Base-by-base conservation (phyloP, 2,329 filamentous ascomycete species). In the Thelonectria olida region DNA sequence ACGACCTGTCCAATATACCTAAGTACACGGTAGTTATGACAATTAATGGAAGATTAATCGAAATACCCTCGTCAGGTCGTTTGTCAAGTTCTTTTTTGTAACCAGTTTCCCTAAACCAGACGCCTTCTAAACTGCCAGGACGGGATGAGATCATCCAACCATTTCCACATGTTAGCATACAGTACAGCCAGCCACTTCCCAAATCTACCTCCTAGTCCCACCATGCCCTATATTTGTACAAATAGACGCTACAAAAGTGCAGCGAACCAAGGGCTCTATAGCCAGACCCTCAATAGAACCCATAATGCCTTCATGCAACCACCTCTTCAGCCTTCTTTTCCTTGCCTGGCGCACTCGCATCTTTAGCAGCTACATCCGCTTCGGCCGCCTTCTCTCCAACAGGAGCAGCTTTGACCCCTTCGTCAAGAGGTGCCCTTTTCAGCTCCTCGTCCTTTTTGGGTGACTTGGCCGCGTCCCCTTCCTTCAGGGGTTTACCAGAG, bases 141-240 rank as follows among this genome's bases (percentile, higher is more conserved):
- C 47, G 31, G 22, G 47, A 45, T 20, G 22, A 51, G 41, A 45
- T 34, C 62, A 38, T 58, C 34, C 48, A 31, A 47, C 51, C 44
- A 45, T 39, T 54, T 55, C 36, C 54, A 39, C 42, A 41, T 38
- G 36, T 48, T 54, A 55, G 54, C 44, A 38, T 36, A 50, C 38
- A 44, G 44, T 13, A 22, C 27, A 45, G 45, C 51, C 28, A 44
- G 52, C 47, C 23, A 45, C 44, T 42, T 22, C 45, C 6, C 22
- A 22, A 23, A 45, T 54, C 47, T 47, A 25, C 49, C 55, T 44
- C 54, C 50, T 19, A 10, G 20, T 20, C 17, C 42, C 49, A n/a
- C 45, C 27, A 58, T 62, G 62, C 48, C 66, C 60, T 60, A 44
- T 34, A 15, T 68, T 65, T 62, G 58, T 66, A 71, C 68, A 68